Conservation (phyloP, 768 basidiomycete species). For the Podaxis sp. region DNA sequence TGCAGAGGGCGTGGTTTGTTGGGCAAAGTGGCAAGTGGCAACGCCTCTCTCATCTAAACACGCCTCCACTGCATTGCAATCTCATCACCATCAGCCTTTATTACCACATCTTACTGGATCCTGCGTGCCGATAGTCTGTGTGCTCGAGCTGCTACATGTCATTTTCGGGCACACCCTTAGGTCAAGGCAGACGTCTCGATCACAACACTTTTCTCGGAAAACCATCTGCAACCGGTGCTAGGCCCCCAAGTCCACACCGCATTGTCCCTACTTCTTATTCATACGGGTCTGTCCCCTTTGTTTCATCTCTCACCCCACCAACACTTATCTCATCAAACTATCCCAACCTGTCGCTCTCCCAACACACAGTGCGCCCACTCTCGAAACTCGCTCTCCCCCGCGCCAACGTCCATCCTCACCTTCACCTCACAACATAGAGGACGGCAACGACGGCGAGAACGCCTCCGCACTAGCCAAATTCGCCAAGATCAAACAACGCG, state of each 20-base stretch:
- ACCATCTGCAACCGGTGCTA: constrained; percentile 34
- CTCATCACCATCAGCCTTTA: neutral
- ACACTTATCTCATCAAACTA: constrained; percentile 16
- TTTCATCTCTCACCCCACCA: constrained; percentile 19
- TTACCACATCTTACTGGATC: constrained; percentile 14
- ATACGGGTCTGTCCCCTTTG: constrained; percentile 55
- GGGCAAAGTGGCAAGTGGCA: neutral
- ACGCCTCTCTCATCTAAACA: neutral
- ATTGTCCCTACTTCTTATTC: constrained; percentile 61
- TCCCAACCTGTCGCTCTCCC: constrained; percentile 14
- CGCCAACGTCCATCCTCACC: constrained; percentile 40
- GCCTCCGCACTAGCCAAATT: constrained; percentile 41
- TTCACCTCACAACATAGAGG: constrained; percentile 26
- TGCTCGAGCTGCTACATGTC: constrained; percentile 58
- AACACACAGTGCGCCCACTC: constrained; percentile 50
- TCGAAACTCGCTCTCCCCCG: constrained; percentile 57
- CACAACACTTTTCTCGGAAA: constrained; percentile 76
- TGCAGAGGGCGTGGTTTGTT: neutral
- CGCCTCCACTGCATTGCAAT: neutral
- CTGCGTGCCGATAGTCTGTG: constrained; percentile 16
- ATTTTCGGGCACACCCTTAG: constrained; percentile 80
- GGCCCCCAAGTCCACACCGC: constrained; percentile 36
- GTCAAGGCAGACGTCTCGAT: constrained; percentile 86
- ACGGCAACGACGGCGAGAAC: constrained; percentile 36
- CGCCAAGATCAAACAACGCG: constrained; percentile 42